Base-by-base conservation (phyloP, 768 basidiomycete species). In the Termitomyces sp. region DNA sequence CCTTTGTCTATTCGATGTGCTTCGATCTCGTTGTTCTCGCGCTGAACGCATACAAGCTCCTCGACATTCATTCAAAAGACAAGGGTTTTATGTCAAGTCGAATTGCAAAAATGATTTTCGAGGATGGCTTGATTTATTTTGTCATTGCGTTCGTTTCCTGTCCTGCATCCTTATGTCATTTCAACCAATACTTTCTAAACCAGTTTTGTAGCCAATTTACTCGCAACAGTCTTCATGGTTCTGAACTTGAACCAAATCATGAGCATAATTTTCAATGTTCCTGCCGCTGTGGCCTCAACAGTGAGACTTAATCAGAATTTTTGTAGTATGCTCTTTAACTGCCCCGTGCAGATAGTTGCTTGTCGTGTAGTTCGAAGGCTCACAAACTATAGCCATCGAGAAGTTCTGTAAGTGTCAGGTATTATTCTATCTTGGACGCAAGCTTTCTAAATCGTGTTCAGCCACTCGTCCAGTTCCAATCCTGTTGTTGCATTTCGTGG, bases 1-100 rank as follows among this genome's bases (percentile, higher is more conserved):
- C 85, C 4, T 90, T 88, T 69, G 85, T 88, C 33, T 90, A 90
- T 63, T 83, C 87, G 32, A 90, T 90, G 88, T 74, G 76, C 65
- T 88, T 90, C 65, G 88, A 90, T 66, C 71, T 87, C 22, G 58
- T 79, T 30, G 85, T 88, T 40, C 75, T 89, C 46, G 58, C 73
- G 26, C 69, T 90, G 61, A 87, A 81, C 38, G 80, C 77, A 13
- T 83, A 80, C 69, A 88, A 86, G 65, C 77, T 90, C 24, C 60
- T 74, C 9, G 68, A 72, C 1, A 54, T 66, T 3, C 62, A 61
- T 51, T 42, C 63, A 45, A 58, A 61, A 45, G 58, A 63, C 6
- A 44, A 68, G 50, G 65, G 61, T 28, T 63, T 68, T 60, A 72
- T 68, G 20, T 66, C 70, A 38, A 81, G 77, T 62, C 76, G 76